Percentiles rank a stretch among this genome's conserved stretches.
These are phyloP conservation scores for Gossypium herbaceum DNA, from an alignment of 345 rosid species.

Conservation along the genomic window DNA sequence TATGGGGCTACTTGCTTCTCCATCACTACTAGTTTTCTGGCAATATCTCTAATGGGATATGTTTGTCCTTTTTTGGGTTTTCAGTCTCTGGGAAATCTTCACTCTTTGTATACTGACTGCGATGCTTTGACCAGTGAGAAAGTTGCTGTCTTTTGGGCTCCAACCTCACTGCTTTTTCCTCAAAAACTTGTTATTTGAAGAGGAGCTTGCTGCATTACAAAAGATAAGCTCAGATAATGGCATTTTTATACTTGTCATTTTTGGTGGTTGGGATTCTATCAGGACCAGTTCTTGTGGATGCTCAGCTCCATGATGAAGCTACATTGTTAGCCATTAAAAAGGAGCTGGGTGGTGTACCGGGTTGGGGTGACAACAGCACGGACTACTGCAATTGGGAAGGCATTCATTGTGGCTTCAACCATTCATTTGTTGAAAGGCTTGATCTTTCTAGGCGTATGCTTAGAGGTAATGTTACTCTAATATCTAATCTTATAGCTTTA, in stretches of 20 bases:
- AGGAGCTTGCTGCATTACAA: too few species aligned
- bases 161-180: slow-evolving; percentile 10
- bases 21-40: slow-evolving; percentile 16
- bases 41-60: slow-evolving; percentile 28
- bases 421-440: slow-evolving; percentile 65
- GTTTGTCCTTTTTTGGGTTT: slow-evolving; percentile 22
- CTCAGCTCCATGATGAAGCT: slow-evolving; percentile 52
- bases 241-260: slow-evolving; percentile 36
- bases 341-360: slow-evolving; percentile 64
- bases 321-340: slow-evolving; percentile 56
- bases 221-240: slow-evolving; percentile 32
- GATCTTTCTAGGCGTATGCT: slow-evolving; percentile 77
- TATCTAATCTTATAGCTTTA: slow-evolving; percentile 68
- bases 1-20: slow-evolving; percentile 15
- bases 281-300: slow-evolving; percentile 36
- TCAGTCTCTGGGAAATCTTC: slow-evolving; percentile 26
- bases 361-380: slow-evolving; percentile 74
- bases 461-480: slow-evolving; percentile 60
- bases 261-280: slow-evolving; percentile 54
- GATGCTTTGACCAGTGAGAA: slow-evolving; percentile 22
- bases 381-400: slow-evolving; percentile 79
- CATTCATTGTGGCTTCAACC: slow-evolving; percentile 56
- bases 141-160: neutral
- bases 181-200: slow-evolving; percentile 6
- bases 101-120: slow-evolving; percentile 1